A percentile compares a stretch with the other conserved stretches of the same genome.
These are phyloP conservation scores for Pilatotrama ljubarskyi DNA, from an alignment of 768 basidiomycete species.

Conservation along the genomic window DNA sequence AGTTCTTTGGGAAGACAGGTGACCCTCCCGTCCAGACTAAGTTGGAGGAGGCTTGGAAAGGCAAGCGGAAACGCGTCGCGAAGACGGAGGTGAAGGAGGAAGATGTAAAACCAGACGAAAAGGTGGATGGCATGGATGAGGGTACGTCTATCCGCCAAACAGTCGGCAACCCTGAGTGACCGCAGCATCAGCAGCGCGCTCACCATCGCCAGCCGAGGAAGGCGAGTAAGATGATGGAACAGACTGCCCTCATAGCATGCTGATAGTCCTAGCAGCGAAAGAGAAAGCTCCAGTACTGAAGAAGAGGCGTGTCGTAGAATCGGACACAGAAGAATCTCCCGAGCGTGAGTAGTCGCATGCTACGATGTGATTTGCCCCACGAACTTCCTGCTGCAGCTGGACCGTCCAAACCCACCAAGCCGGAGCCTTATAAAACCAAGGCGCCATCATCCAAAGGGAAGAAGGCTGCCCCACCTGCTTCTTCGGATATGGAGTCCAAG, in stretches of 20 bases:
- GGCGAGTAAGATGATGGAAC: slow-evolving; percentile 4
- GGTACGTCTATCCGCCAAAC: background rate
- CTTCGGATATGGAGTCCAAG: background rate
- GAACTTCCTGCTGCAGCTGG: slow-evolving; percentile 2
- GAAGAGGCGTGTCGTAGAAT: slow-evolving; percentile 37
- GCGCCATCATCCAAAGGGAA: background rate
- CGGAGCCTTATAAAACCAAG: background rate
- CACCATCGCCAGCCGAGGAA: background rate
- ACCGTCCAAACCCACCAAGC: slow-evolving; percentile 5
- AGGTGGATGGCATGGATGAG: background rate
- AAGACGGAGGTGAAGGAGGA: slow-evolving; percentile 26
- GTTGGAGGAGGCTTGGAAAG: slow-evolving; percentile 73
- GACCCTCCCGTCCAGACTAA: slow-evolving; percentile 77
- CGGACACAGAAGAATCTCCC: slow-evolving; percentile 34
- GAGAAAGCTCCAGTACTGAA: slow-evolving; percentile 26
- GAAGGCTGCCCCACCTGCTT: background rate
- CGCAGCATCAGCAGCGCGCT: background rate
- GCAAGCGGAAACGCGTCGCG: slow-evolving; percentile 40
- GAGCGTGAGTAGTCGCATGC: background rate
- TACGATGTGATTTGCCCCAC: background rate
- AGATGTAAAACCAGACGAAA: slow-evolving; percentile 24
- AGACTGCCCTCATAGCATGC: background rate
- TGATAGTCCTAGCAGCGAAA: background rate
- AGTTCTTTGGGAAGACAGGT: slow-evolving; percentile 76
- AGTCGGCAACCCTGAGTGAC: background rate